Evolutionary conservation across 352 stramenopile species (phyloP), one percentile per base, ranked within the genome.

Genomic region (Phytophthora cactorum): DNA sequence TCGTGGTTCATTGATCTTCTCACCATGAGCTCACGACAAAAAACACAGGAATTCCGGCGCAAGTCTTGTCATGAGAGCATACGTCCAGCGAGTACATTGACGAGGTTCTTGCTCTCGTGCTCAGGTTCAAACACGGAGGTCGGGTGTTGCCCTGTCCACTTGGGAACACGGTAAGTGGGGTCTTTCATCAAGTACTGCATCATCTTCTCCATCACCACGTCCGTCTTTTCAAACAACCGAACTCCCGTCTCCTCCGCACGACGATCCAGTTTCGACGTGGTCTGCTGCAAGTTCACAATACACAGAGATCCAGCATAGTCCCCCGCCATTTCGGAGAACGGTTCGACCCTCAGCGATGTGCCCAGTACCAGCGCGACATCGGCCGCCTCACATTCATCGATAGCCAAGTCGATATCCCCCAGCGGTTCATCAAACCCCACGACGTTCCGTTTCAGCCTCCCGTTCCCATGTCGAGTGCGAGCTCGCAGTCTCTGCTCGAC

Each of bases 371-470:
- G 73, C 34, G 86, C 86, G 14, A 93, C 81, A 62, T 95, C 86
- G 5, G 83, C 78, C 2, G 73, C 81, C 44, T 95, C 86, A 59
- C 84, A 92, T 70, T 92, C 77, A 60, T 95, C 84, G 66, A 95
- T 93, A 14, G 84, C 86, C 25, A 73, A 45, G 55, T 95, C 86
- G 39, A 95, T 95, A 51, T 95, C 86, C 6, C 81, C 86, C 53
- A 95, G 67, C 1, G 84, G 84, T 50, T 93, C 81, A 63, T 95
- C 84, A 71, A 95, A 95, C 27, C 82, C 81, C 46, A 95, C 88
- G 15, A 95, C 86, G 44, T 95, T 85, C 39, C 86, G 75, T 64
- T 88, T 86, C 36, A 95, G 72, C 3, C 84, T 71, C 3, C 86
- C 86, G 41, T 95, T 95, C 36, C 86, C 84, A 61, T 93, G 84